A percentile compares a stretch with the other conserved stretches of the same genome.
Conservation (phyloP, 352 stramenopile genomes). For the Phytophthora capsici region DNA sequence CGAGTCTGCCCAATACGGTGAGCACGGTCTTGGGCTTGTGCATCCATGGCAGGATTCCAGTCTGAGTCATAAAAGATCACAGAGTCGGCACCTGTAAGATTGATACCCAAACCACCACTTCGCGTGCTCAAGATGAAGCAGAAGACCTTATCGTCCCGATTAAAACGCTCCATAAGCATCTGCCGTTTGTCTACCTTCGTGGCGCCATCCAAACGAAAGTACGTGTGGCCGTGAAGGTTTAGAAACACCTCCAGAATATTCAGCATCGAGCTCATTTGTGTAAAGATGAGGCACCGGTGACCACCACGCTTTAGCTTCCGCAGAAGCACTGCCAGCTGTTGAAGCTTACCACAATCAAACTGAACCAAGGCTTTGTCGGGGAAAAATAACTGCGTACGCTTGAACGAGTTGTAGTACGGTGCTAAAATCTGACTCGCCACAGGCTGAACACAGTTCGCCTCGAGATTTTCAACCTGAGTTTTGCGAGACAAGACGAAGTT, state of each 20-base stretch:
- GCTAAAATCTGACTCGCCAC: slow-evolving; percentile 47
- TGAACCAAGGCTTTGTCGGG: slow-evolving; percentile 98
- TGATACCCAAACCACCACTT: slow-evolving; percentile 98
- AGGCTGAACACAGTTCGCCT: slow-evolving; percentile 26
- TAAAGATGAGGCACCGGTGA: slow-evolving; percentile 96
- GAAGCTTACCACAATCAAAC: slow-evolving; percentile 96
- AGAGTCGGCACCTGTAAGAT: slow-evolving; percentile 97
- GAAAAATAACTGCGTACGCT: slow-evolving; percentile 93
- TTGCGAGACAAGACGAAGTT: slow-evolving; percentile 55
- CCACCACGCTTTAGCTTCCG: slow-evolving; percentile 95
- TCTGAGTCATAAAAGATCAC: slow-evolving; percentile 95
- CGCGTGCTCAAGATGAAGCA: slow-evolving; percentile 99
- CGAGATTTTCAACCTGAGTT: slow-evolving; percentile 25
- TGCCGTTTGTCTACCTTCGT: slow-evolving; percentile 97
- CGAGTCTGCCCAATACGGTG: slow-evolving; percentile 98
- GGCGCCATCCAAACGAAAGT: slow-evolving; percentile 97
- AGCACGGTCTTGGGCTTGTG: slow-evolving; percentile 95
- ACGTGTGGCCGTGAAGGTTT: slow-evolving; percentile 97
- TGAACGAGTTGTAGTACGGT: slow-evolving; percentile 67
- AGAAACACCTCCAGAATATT: slow-evolving; percentile 99
- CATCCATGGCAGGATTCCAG: slow-evolving; percentile 96
- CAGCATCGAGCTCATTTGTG: slow-evolving; percentile 99
- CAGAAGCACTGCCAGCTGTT: slow-evolving; percentile 92
- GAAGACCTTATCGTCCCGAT: slow-evolving; percentile 97
- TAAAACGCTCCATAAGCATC: slow-evolving; percentile 98